Evolutionary conservation across 2,329 filamentous ascomycete species (phyloP), one percentile per base, ranked within the genome.

Genomic region (Colletotrichum coccodes): DNA sequence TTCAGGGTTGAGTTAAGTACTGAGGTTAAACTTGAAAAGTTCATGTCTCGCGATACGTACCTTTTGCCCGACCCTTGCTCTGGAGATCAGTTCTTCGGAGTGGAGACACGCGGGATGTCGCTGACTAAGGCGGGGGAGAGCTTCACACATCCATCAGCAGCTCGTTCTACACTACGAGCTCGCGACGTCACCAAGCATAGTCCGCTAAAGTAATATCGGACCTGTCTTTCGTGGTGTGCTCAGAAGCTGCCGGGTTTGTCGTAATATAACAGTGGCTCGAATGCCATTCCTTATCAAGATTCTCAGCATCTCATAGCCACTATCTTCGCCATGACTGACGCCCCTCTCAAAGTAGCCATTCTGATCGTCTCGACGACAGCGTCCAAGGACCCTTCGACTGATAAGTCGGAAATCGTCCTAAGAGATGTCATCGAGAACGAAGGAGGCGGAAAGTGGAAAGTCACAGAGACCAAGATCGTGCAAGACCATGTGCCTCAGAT

Each of bases 291-390:
- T n/a, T n/a, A 30, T 6, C 30, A 26, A 21, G 16, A 16, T 28
- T 38, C 47, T 32, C 7, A 7, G 21, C 36, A 16, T 16, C 36
- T 9, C 34, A 34, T 38, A 30, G 6, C 8, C 3, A 32, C 56
- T 21, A 36, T 32, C 28, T 16, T 28, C 44, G 42, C 57, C 47
- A 85, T 85, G 83, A 76, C 80, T 26, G 76, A 76, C 44, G 66
- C 73, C 52, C 75, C 84, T 63, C 83, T 98, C 14, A 92, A 84
- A 76, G 92, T 91, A 38, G 93, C 92, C 8, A 91, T 99, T 56
- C 86, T 99, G 61, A 87, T 98, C 72, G 87, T 99, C 44, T 98
- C 96, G 1, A 97, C 97, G 58, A 99, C 96, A 6, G 96, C 95
- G 6, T 90, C 91, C 9, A 86, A 89, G 73, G 92, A 97, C 78